Evolutionary conservation across 805 yeast species (phyloP).

Genomic region (Cyberlindnera japonica): DNA sequence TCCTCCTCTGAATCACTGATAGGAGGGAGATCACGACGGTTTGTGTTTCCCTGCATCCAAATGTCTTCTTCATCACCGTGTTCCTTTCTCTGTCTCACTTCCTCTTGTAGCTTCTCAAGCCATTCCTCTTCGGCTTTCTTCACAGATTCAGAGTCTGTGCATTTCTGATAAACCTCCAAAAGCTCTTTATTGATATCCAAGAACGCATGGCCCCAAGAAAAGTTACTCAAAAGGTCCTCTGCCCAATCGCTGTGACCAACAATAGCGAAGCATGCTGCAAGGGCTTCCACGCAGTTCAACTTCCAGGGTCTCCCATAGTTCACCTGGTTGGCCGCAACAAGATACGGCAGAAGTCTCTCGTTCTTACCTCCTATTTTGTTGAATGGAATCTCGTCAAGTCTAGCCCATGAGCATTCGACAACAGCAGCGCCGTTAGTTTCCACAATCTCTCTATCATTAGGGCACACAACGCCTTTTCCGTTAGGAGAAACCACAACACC

Average conservation of each 20-base stretch:
- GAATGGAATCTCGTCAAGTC: conserved; percentile 96
- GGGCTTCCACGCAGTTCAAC: conserved; percentile 92
- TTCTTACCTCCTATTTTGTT: conserved; percentile 85
- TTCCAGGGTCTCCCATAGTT: conserved; percentile 97
- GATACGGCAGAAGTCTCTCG: conserved; percentile 83
- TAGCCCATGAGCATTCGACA: conserved; percentile 98
- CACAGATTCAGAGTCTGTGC: conserved; percentile 79
- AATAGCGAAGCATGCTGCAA: conserved; percentile 95
- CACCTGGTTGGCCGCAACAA: conserved; percentile 95
- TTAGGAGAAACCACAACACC: conserved; percentile 93
- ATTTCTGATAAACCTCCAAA: conserved; percentile 65
- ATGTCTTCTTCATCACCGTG: conserved; percentile 53
- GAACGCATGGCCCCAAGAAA: conserved; percentile 93
- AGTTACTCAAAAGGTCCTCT: conserved; percentile 62
- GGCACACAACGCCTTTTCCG: conserved; percentile 87
- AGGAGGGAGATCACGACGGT: conserved; percentile 37
- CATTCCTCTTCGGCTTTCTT: conserved; percentile 69
- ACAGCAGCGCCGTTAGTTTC: conserved; percentile 90
- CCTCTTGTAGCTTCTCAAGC: conserved; percentile 64
- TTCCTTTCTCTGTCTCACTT: conserved; percentile 57
- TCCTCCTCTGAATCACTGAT: conserved; percentile 28
- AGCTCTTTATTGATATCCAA: conserved; percentile 78
- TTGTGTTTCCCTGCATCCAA: conserved; percentile 79
- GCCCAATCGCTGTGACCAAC: conserved; percentile 94
- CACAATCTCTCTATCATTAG: conserved; percentile 74